Base-by-base conservation (phyloP, 352 stramenopile species). In the Globisporangium irregulare region DNA sequence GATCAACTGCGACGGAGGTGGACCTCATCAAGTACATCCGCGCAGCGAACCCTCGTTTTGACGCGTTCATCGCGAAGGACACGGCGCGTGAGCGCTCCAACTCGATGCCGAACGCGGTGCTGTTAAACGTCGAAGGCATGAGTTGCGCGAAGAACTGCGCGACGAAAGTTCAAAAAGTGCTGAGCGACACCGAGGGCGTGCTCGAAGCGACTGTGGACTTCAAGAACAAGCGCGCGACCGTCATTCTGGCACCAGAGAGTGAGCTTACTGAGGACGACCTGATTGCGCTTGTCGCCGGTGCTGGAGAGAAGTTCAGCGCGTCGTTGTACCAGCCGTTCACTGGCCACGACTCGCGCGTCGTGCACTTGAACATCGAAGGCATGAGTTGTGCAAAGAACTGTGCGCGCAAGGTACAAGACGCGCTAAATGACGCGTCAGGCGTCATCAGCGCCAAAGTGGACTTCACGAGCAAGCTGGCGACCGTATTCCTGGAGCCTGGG, bases 1-100 rank as follows among this genome's bases (percentile, higher is more conserved):
- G 84, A 38, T 92, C 80, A 54, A 93, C 86, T 9, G 89, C 83
- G 8, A 94, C 87, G 3, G 88, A 91, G 56, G 87, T 95, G 29
- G 89, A 97, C 67, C 76, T 97, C 27, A 96, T 97, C 77, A 88
- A 93, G 73, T 82, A 84, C 50, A 89, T 97, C 10, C 80, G 80
- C 34, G 81, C 78, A 0, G 80, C 82, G 1, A 95, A 93, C 72
- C 78, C 85, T 51, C 74, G 85, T 14, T 96, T 95, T 50, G 77
- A 91, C 48, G 87, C 87, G 20, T 86, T 72, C 29, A 88, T 94
- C 46, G 77, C 77, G 25, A 87, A 91, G 60, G 81, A 91, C 32
- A 48, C 50, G 22, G 72, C 54, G 27, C 79, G 81, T 57, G 62
- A 80, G 46, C 73, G 78, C 43, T 69, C 76, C n/a, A 86, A 67